These are phyloP conservation scores for Zygosaccharomyces gambellarensis DNA, from an alignment of 805 yeast species.

Conservation along the genomic window DNA sequence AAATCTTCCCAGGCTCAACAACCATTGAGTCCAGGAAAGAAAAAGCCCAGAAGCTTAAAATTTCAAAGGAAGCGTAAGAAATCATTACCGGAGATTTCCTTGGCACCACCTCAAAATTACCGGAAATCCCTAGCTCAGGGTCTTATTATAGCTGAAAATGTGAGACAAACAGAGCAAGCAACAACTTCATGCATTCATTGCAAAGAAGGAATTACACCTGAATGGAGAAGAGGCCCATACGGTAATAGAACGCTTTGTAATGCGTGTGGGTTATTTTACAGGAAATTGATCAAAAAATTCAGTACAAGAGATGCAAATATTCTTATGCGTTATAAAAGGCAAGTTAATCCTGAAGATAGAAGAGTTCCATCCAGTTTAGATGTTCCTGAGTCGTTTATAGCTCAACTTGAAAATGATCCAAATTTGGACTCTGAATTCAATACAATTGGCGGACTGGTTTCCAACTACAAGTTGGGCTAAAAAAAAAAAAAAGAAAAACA, in stretches of 20 bases:
- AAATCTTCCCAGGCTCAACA: slow-evolving; percentile 2
- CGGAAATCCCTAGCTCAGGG: slow-evolving; percentile 14
- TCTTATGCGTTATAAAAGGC: slow-evolving; percentile 29
- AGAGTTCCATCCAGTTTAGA: slow-evolving; percentile 26
- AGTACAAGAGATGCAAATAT: slow-evolving; percentile 28
- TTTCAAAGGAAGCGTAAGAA: slow-evolving; percentile 7
- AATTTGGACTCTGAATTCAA: slow-evolving; percentile 15
- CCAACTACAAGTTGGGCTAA: slow-evolving; percentile 5
- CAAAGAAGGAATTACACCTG: slow-evolving; percentile 65
- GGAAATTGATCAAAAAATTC: slow-evolving; percentile 48
- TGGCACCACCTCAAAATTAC: slow-evolving; percentile 6
- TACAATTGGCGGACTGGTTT: slow-evolving; percentile 9
- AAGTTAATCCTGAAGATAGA: slow-evolving; percentile 28
- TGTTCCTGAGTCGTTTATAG: slow-evolving; percentile 26
- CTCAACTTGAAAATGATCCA: slow-evolving; percentile 13
- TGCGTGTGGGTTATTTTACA: slow-evolving; percentile 82
- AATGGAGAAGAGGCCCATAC: slow-evolving; percentile 88
- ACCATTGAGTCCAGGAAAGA: slow-evolving; percentile 3
- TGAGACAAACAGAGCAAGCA: slow-evolving; percentile 12
- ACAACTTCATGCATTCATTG: slow-evolving; percentile 59
- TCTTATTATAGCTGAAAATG: slow-evolving; percentile 13
- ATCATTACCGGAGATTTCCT: slow-evolving; percentile 6
- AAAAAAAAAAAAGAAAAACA: not conserved
- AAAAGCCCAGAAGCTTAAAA: slow-evolving; percentile 7
- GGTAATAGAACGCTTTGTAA: slow-evolving; percentile 82